phyloP scores from a whole-genome alignment of 108 stramenopile species.

The Stephanodiscus triporus region DNA sequence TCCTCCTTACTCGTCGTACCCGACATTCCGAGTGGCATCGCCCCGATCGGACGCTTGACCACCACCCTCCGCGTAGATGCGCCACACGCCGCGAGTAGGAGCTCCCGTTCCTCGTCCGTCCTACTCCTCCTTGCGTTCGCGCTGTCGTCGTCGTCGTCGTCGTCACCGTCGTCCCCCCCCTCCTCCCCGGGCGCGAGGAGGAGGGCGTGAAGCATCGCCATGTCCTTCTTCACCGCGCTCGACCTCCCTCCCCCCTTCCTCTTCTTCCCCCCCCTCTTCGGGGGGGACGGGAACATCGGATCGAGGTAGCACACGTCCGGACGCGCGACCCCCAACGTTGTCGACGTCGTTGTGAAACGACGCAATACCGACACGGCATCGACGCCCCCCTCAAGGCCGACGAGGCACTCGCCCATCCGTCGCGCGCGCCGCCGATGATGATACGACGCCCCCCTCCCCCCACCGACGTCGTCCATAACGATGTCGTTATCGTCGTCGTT shows the following conservation, averaged over 20 bases:
- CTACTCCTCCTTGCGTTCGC: neutral
- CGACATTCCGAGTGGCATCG: constrained; percentile 59
- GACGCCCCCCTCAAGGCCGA: too few relatives aligned
- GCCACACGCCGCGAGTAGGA: constrained; percentile 54
- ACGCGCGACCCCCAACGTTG: neutral
- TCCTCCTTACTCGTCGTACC: constrained; percentile 2
- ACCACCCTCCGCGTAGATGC: constrained; percentile 64
- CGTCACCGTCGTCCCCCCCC: neutral
- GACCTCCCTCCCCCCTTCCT: constrained; percentile 35
- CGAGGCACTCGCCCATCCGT: constrained; percentile 39
- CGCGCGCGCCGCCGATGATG: constrained; percentile 27
- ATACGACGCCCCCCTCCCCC: too few relatives aligned
- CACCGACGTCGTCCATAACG: neutral
- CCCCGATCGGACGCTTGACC: constrained; percentile 80
- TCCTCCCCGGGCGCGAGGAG: constrained; percentile 50
- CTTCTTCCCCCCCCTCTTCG: too few relatives aligned
- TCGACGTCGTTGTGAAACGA: neutral
- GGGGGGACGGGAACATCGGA: constrained; percentile 84
- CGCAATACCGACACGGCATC: too few relatives aligned
- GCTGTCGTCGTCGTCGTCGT: neutral
- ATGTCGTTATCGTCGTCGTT: neutral
- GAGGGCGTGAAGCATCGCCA: constrained; percentile 80
- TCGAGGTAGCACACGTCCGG: constrained; percentile 83
- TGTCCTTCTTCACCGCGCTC: constrained; percentile 82
- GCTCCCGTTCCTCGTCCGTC: constrained; percentile 39